Evolutionary conservation across 139 green algal genomes (phyloP), one percentile per base, ranked within the genome.

Genomic region (Tetraselmis chui): DNA sequence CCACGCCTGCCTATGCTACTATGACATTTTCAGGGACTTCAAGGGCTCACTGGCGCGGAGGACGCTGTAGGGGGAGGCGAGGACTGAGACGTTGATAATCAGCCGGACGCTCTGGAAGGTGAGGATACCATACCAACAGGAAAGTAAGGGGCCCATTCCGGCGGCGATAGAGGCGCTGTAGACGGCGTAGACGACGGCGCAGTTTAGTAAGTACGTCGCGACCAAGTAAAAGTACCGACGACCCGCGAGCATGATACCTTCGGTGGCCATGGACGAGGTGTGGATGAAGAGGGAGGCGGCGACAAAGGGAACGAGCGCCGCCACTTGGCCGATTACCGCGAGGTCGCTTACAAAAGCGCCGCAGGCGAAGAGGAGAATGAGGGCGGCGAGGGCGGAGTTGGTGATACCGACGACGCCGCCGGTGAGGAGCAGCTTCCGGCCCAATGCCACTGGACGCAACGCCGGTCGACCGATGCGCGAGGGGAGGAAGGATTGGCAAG

Each of bases 221-320:
- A 83, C 29, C 75, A 87, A 83, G 74, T 84, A 87, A 2, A 28
- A 32, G 24, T 79, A 81, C 74, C 86, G 79, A 18, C 83, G 78
- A 29, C 75, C 81, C 26, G 83, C 86, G 23, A 89, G 79, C 76
- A 89, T 76, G 59, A 86, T 87, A 74, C 86, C 86, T 76, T 89
- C 86, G 29, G 81, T 87, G 59, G 81, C 83, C 81, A 89, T 87
- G 29, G 81, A 85, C 31, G 58, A 29, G 30, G 86, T 85, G 81
- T 89, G 86, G 1, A 85, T 22, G 25, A 86, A 74, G 26, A 89
- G 79, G 29, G 58, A 28, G 26, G 80, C 1, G 67, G 59, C 80
- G 75, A 86, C 58, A 1, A 85, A 24, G 0, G 83, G 79, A 28
- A 77, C 67, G 32, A 77, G 5, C 28, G 28, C 24, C 23, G 23